Evolutionary conservation across 768 basidiomycete species (phyloP).

Genomic region (Tephrocybe sp.): DNA sequence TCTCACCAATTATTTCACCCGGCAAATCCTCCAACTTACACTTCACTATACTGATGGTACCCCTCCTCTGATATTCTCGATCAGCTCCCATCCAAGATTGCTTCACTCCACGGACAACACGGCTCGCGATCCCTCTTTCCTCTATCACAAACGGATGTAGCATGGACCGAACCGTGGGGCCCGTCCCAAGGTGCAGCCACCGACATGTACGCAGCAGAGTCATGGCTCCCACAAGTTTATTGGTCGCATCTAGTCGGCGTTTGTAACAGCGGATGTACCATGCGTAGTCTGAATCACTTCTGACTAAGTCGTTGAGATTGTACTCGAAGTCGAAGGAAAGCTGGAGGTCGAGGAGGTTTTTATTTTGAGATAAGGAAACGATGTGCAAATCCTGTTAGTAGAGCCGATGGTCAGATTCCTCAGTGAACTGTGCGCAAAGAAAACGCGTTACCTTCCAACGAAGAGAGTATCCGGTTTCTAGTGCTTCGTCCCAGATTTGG

Average conservation of each 20-base stretch:
- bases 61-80: too few species aligned
- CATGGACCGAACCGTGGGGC: neutral
- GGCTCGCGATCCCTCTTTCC: neutral
- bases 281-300: neutral
- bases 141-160: neutral
- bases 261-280: conserved; percentile 1
- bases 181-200: neutral
- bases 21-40: conserved; percentile 2
- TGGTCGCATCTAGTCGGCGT: conserved; percentile 1
- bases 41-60: neutral
- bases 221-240: neutral
- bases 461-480: neutral
- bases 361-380: neutral
- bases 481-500: neutral
- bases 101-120: neutral
- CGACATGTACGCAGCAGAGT: neutral
- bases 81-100: conserved; percentile 3
- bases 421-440: neutral
- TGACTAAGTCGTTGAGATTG: neutral
- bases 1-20: conserved; percentile 1
- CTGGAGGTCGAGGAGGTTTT: neutral
- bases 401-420: too few species aligned
- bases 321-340: neutral
- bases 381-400: neutral
- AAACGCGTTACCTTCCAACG: neutral